Conservation (phyloP, 1,139 yeast genomes). For the Yamadazyma kanchanaburiensis region DNA sequence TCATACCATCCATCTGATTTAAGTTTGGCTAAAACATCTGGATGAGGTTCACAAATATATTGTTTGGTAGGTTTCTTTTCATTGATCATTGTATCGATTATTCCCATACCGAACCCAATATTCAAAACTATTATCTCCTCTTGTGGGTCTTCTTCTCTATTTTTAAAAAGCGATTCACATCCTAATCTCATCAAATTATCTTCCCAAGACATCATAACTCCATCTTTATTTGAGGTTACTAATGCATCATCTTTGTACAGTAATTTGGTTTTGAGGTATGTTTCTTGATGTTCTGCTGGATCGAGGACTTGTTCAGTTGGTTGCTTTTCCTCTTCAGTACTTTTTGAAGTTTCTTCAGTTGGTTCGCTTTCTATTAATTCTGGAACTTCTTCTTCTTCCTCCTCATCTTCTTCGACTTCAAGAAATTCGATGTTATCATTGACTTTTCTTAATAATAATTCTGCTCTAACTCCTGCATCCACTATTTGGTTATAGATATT, state of each 20-base stretch:
- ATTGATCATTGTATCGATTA: slow-evolving; percentile 79
- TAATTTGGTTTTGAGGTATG: slow-evolving; percentile 64
- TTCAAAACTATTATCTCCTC: slow-evolving; percentile 55
- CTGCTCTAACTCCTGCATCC: slow-evolving; percentile 90
- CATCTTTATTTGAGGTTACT: slow-evolving; percentile 74
- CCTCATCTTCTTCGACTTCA: slow-evolving; percentile 20
- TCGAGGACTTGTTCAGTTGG: slow-evolving; percentile 9
- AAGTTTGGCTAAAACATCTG: slow-evolving; percentile 75
- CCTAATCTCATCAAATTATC: slow-evolving; percentile 76
- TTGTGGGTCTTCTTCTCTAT: slow-evolving; percentile 18
- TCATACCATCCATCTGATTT: slow-evolving; percentile 81
- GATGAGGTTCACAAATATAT: slow-evolving; percentile 93
- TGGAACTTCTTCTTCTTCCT: slow-evolving; percentile 11
- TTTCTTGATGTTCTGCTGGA: slow-evolving; percentile 61
- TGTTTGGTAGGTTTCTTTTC: slow-evolving; percentile 59
- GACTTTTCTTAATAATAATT: slow-evolving; percentile 70
- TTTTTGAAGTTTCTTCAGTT: slow-evolving; percentile 6
- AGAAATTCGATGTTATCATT: slow-evolving; percentile 49
- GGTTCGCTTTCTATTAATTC: slow-evolving; percentile 6
- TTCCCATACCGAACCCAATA: slow-evolving; percentile 97
- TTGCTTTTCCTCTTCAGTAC: slow-evolving; percentile 15
- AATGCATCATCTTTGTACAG: slow-evolving; percentile 71
- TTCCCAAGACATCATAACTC: slow-evolving; percentile 99
- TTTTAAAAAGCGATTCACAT: slow-evolving; percentile 61
- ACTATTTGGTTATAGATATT: slow-evolving; percentile 56